Evolutionary conservation across 2,329 filamentous ascomycete genomes (phyloP).

Genomic region (Microcera coccophila): DNA sequence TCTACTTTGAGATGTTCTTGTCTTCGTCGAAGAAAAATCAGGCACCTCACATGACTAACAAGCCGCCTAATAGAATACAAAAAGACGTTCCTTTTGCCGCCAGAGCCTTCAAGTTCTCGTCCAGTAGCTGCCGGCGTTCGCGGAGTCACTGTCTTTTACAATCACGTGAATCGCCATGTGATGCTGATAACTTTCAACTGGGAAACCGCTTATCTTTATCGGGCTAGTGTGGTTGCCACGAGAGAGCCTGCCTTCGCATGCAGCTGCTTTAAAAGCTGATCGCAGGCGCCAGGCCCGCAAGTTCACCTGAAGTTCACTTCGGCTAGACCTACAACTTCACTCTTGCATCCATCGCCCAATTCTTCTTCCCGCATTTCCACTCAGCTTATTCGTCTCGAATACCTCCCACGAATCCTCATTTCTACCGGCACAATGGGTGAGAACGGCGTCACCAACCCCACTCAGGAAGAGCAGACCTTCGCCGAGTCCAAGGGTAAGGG

Average conservation of each 20-base stretch:
- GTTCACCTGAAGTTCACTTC: conserved; percentile 24
- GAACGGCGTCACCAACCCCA: conserved; percentile 46
- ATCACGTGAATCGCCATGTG: conserved; percentile 20
- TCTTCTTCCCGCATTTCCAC: conserved; percentile 7
- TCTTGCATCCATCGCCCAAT: conserved; percentile 16
- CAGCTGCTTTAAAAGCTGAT: conserved; percentile 27
- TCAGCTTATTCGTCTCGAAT: neutral
- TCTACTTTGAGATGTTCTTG: no score
- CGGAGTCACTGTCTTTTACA: no score
- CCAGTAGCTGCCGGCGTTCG: no score
- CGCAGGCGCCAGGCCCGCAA: conserved; percentile 14
- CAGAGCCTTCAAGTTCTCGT: no score
- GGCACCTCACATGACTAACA: no score
- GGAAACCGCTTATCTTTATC: conserved; percentile 8
- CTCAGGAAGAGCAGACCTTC: conserved; percentile 36
- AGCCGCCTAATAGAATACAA: no score
- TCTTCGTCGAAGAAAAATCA: no score
- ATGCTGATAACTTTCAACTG: conserved; percentile 3
- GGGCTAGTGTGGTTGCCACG: conserved; percentile 33
- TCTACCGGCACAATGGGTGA: conserved; percentile 42
- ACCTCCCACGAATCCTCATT: neutral
- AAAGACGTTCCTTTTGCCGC: no score
- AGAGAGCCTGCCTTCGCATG: conserved; percentile 23
- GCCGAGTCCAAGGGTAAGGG: conserved; percentile 79
- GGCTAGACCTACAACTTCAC: conserved; percentile 21